Base-by-base conservation (phyloP, 2,329 filamentous ascomycete species). In the Stachybotrys echinatus region DNA sequence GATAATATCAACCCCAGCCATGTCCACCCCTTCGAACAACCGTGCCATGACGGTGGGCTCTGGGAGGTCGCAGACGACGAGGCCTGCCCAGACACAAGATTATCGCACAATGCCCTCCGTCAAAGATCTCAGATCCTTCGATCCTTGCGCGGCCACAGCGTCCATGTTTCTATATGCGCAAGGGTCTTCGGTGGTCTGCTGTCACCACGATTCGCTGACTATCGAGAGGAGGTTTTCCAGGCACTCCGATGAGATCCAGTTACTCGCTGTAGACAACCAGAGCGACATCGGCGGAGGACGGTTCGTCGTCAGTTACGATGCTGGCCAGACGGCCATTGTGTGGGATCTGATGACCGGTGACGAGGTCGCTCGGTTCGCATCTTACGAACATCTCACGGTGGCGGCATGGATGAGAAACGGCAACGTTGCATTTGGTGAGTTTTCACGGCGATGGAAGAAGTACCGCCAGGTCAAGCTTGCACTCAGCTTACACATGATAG, bases 341-440 rank as follows among this genome's bases (percentile, higher is more conserved):
- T 99, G 94, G 94, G 92, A 99, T 70, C 77, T 96, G 53, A 84
- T 95, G 72, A 95, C 90, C 0, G 94, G 94, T 45, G 85, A 91
- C 52, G 91, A 96, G 68, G 80, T 96, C 51, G 85, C 92, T 38
- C 82, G 92, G n/a, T 97, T 97, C 72, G 85, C 87, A 21, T 94
- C 92, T 0, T 96, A 95, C 63, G 90, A 95, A 62, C 83, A 88
- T 57, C 79, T 97, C 55, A 85, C 85, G 20, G 86, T 89, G 23
- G 92, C 92, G 37, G 79, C 88, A 12, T 99, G 94, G 90, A 96
- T 99, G 92, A 82, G 87, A 42, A 96, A 96, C 71, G 94, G 94
- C 49, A 95, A 96, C 71, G 86, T 99, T 57, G 92, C 90, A 37
- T 97, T 97, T 75, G 94, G 92, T 96, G 77, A 68, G 84, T 62